A percentile compares a stretch with the other conserved stretches of the same genome.
These are phyloP conservation scores for Diospyros lotus DNA, from an alignment of 148 eudicot genomes.

Conservation along the genomic window DNA sequence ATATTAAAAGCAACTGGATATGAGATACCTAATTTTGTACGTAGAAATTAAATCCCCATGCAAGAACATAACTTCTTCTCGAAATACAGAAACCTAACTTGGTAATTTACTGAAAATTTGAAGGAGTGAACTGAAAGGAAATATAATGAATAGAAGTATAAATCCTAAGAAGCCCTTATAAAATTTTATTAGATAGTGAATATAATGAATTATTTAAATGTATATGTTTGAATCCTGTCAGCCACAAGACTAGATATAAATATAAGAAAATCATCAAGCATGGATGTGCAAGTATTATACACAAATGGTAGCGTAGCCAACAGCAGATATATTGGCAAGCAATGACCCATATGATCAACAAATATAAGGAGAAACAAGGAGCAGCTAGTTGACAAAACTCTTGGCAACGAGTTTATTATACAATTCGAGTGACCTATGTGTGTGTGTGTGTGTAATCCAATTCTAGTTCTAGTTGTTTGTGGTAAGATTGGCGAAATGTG, in stretches of 20 bases:
- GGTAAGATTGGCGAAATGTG: not conserved
- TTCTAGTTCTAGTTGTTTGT: not conserved
- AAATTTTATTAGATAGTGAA: too few species aligned
- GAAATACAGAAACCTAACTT: too few species aligned
- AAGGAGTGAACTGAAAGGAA: too few species aligned
- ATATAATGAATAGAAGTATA: too few species aligned
- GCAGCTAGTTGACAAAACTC: not conserved
- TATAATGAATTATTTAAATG: too few species aligned
- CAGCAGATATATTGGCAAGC: not conserved
- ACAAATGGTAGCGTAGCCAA: not conserved
- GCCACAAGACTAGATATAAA: not conserved
- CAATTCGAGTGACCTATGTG: not conserved
- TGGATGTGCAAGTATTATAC: not conserved
- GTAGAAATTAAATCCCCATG: too few species aligned
- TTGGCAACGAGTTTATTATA: not conserved
- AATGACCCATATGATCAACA: not conserved
- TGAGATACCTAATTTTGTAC: too few species aligned
- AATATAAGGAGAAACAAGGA: not conserved
- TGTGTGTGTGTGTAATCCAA: not conserved
- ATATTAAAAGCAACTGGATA: too few species aligned
- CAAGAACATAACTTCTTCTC: too few species aligned
- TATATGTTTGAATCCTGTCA: not conserved
- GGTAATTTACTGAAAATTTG: too few species aligned
- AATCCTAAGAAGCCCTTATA: too few species aligned
- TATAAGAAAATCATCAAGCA: not conserved